Conservation (phyloP, 1,284 basidiomycete species). For the Cryptococcus floricola region DNA sequence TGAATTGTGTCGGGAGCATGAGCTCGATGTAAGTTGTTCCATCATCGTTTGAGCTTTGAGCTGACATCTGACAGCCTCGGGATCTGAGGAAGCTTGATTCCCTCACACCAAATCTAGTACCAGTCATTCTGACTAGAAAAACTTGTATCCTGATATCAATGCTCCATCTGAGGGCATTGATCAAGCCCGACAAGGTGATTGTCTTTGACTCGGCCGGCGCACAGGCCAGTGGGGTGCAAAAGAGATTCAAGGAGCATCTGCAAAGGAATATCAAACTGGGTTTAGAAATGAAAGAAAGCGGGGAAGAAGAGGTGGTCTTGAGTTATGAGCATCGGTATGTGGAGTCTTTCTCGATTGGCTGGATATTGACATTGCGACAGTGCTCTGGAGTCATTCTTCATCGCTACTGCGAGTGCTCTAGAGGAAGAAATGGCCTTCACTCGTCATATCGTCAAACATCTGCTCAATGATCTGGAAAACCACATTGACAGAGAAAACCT, state of each 20-base stretch:
- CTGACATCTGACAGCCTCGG: conserved; percentile 62
- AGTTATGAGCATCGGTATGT: conserved; percentile 85
- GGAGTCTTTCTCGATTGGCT: background rate
- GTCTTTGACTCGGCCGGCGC: conserved; percentile 88
- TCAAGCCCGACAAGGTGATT: conserved; percentile 88
- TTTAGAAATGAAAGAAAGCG: conserved; percentile 16
- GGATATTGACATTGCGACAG: conserved; percentile 49
- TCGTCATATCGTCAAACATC: conserved; percentile 72
- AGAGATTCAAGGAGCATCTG: conserved; percentile 80
- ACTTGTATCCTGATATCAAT: conserved; percentile 91
- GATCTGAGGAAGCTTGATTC: conserved; percentile 97
- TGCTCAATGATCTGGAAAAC: conserved; percentile 86
- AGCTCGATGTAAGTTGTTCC: conserved; percentile 65
- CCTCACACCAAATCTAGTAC: conserved; percentile 86
- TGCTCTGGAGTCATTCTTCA: conserved; percentile 81
- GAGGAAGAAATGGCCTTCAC: conserved; percentile 92
- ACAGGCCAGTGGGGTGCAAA: conserved; percentile 75
- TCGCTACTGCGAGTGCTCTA: conserved; percentile 80
- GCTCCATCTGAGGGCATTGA: conserved; percentile 86
- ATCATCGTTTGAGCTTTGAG: background rate
- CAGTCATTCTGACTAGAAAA: conserved; percentile 83
- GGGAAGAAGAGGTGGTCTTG: conserved; percentile 38
- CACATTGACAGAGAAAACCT: conserved; percentile 91
- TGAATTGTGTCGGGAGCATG: conserved; percentile 81
- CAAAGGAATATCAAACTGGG: conserved; percentile 58